Evolutionary conservation across 768 basidiomycete genomes (phyloP), one percentile per base, ranked within the genome.

Genomic region (Mycena rebaudengoi): DNA sequence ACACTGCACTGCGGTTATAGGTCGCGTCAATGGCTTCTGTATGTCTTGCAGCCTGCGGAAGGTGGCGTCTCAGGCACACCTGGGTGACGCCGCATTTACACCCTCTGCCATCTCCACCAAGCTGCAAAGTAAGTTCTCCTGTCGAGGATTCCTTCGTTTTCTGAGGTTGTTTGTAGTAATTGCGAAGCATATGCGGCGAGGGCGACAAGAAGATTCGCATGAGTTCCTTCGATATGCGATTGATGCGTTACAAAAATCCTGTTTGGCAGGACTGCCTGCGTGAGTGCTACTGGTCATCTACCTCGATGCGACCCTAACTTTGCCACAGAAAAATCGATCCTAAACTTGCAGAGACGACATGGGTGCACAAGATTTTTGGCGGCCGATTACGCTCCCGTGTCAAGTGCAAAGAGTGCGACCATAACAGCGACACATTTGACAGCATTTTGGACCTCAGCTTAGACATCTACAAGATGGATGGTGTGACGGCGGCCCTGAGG

Each of bases 121-220:
- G 71, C 80, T 98, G 29, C 87, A 90, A 74, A 73, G 95, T 93
- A 69, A 66, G 86, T 82, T 16, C 26, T 50, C 21, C 25, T 44
- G 46, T 20, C 56, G 10, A 21, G 29, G 11, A 6, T 43, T 32
- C 53, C 23, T 40, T 26, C 33, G n/a, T 28, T 35, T 29, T 51
- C 37, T 40, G 6, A 56, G 61, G 70, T 37, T 67, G 26, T 20
- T 41, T 69, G 43, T 58, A 98, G 95, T 82, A 8, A 96, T 99
- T 62, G 96, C 96, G 16, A 96, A 95, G 74, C 90, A 94, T 70
- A 89, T 98, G 88, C 88, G 90, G 40, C 86, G 80, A 76, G 95
- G 94, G n/a, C 82, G 95, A 69, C 98, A 99, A 75, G 98, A 99
- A 73, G 98, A 99, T 74, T 90, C 98, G 10, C 98, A 99, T 73